A percentile compares a stretch with the other conserved stretches of the same genome.
Evolutionary conservation across 2,329 filamentous ascomycete species (phyloP).

Genomic region (Fusarium sp.): DNA sequence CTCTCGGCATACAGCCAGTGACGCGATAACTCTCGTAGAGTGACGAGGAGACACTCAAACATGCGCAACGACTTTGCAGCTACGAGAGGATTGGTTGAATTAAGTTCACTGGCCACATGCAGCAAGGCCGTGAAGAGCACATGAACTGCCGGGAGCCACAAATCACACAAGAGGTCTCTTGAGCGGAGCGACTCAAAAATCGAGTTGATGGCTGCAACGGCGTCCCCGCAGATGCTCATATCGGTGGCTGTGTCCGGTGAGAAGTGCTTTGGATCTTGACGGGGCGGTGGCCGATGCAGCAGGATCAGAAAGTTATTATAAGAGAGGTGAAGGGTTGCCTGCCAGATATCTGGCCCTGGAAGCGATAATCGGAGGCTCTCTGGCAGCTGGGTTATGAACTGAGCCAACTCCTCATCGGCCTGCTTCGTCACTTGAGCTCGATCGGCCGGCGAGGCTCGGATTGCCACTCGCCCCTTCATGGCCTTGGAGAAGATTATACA

Average conservation of each 20-base stretch:
- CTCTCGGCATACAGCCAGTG: constrained; percentile 51
- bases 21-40: constrained; percentile 43
- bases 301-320: constrained; percentile 52
- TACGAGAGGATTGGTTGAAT: constrained; percentile 47
- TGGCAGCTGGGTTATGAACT: constrained; percentile 47
- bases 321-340: constrained; percentile 49
- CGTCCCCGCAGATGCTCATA: constrained; percentile 48
- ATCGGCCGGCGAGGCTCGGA: constrained; percentile 40
- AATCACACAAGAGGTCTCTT: constrained; percentile 32
- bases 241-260: constrained; percentile 36
- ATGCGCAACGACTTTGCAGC: constrained; percentile 46
- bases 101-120: constrained; percentile 44
- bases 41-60: constrained; percentile 46
- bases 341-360: constrained; percentile 43
- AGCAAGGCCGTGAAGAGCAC: constrained; percentile 49
- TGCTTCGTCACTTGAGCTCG: constrained; percentile 44
- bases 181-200: constrained; percentile 47
- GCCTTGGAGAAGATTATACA: constrained; percentile 62
- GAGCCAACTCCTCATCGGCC: constrained; percentile 48
- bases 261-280: constrained; percentile 17
- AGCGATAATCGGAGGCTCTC: constrained; percentile 40
- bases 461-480: constrained; percentile 44
- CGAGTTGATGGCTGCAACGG: constrained; percentile 43
- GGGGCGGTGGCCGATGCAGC: constrained; percentile 48
- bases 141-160: constrained; percentile 46